A percentile compares a stretch with the other conserved stretches of the same genome.
phyloP scores from a whole-genome alignment of 306 rosid genomes.

The Mucuna pruriens region DNA sequence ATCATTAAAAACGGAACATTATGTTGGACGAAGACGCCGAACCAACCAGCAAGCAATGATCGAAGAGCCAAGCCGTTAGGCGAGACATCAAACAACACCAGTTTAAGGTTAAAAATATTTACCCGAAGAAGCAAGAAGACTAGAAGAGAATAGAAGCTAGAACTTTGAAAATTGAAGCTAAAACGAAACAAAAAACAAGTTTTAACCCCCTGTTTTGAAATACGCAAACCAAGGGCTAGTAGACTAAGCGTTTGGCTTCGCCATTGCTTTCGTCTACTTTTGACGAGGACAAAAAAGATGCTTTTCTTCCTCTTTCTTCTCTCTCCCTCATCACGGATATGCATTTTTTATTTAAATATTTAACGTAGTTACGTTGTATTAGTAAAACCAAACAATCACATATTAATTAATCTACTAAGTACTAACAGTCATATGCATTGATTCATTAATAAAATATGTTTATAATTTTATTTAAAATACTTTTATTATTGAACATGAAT shows the following conservation, averaged over 20 bases:
- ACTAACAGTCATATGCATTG: too few relatives aligned
- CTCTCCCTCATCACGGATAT: not conserved
- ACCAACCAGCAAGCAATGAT: not conserved
- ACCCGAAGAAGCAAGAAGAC: not conserved
- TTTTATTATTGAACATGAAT: not conserved
- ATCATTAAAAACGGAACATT: not conserved
- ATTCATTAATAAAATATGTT: too few relatives aligned
- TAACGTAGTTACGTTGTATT: too few relatives aligned
- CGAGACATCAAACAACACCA: not conserved
- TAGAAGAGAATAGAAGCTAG: not conserved
- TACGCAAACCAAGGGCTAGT: not conserved
- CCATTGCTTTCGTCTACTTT: constrained; percentile 8
- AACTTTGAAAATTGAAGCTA: not conserved
- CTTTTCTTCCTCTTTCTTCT: not conserved
- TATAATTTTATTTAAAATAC: too few relatives aligned
- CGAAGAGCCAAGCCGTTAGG: not conserved
- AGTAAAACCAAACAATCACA: too few relatives aligned
- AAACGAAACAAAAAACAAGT: not conserved
- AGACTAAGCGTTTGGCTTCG: not conserved
- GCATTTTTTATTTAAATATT: too few relatives aligned
- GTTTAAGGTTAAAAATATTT: not conserved
- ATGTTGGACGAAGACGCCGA: not conserved
- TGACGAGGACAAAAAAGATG: not conserved
- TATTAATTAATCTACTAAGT: too few relatives aligned
- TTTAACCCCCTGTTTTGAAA: constrained; percentile 9